phyloP scores from a whole-genome alignment of 2,329 filamentous ascomycete genomes.

The Drechslerella coelobrocha region DNA sequence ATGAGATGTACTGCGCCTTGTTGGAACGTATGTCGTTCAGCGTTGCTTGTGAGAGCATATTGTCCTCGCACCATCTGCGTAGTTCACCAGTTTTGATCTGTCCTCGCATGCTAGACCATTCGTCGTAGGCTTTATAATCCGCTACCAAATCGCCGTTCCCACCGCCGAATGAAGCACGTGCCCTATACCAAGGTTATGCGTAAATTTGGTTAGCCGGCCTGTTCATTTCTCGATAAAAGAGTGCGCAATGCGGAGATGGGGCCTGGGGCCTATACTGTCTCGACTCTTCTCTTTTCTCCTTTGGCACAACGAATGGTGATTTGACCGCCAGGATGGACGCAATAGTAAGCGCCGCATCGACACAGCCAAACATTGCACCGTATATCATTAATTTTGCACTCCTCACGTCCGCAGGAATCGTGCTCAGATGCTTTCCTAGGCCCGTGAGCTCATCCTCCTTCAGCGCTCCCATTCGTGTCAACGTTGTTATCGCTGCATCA shows the following conservation, averaged over 20 bases:
- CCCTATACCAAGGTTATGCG: constrained; percentile 55
- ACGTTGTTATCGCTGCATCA: constrained; percentile 78
- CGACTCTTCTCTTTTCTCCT: constrained; percentile 81
- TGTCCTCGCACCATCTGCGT: constrained; percentile 79
- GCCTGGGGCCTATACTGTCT: constrained; percentile 62
- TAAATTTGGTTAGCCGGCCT: neutral
- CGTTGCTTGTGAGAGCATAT: constrained; percentile 83
- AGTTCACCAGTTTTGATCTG: constrained; percentile 61
- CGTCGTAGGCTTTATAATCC: constrained; percentile 81
- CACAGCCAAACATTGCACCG: constrained; percentile 88
- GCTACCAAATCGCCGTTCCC: constrained; percentile 88
- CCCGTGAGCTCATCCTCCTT: constrained; percentile 87
- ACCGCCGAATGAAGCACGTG: constrained; percentile 74
- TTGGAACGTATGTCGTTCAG: constrained; percentile 89
- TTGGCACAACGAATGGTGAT: constrained; percentile 84
- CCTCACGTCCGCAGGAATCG: constrained; percentile 90
- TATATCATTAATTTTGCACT: constrained; percentile 96
- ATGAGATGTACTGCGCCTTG: constrained; percentile 80
- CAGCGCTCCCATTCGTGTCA: constrained; percentile 85
- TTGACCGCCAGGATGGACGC: constrained; percentile 89
- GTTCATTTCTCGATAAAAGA: neutral
- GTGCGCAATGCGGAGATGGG: neutral
- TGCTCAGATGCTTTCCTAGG: constrained; percentile 82
- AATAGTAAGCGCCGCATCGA: constrained; percentile 86
- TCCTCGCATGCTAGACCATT: constrained; percentile 70